Conservation (phyloP, 2,329 filamentous ascomycete genomes). For the Pseudonectria buxi region DNA sequence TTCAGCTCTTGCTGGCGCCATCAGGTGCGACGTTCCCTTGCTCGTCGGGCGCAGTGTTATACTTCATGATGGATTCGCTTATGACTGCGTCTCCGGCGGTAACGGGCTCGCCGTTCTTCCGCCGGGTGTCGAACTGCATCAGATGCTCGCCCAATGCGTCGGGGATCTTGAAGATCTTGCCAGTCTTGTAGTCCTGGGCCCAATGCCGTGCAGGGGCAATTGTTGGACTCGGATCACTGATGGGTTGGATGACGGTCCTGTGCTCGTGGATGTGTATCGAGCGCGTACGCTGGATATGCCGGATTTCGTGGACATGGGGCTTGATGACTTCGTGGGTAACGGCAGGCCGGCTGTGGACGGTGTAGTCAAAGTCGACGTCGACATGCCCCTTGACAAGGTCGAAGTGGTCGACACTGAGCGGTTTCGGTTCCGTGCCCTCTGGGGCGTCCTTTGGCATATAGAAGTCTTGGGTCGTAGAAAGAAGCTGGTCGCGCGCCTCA, state of each 20-base stretch:
- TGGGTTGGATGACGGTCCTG: conserved; percentile 15
- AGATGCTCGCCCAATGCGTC: conserved; percentile 11
- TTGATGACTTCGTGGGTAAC: conserved; percentile 14
- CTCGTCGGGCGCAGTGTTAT: too few species aligned
- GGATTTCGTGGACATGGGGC: conserved; percentile 16
- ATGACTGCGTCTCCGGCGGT: too few species aligned
- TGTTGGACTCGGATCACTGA: conserved; percentile 15
- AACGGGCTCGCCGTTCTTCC: too few species aligned
- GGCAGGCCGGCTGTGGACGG: conserved; percentile 8
- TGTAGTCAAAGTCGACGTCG: conserved; percentile 13
- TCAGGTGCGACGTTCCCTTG: too few species aligned
- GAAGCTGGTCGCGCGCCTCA: too few species aligned
- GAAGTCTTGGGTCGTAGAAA: too few species aligned
- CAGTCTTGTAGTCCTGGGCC: conserved; percentile 16
- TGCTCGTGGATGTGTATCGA: conserved; percentile 20
- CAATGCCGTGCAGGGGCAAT: conserved; percentile 17
- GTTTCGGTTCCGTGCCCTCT: too few species aligned
- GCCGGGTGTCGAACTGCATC: background rate
- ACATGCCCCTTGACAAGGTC: conserved; percentile 1
- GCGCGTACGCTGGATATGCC: conserved; percentile 13
- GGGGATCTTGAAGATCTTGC: conserved; percentile 22
- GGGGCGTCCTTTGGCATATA: too few species aligned
- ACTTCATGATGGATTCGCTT: too few species aligned
- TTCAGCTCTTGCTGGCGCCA: too few species aligned
- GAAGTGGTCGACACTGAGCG: too few species aligned